A percentile compares a stretch with the other conserved stretches of the same genome.
Evolutionary conservation across 169 alveolate species (phyloP).

Genomic region (Eimeria praecox): DNA sequence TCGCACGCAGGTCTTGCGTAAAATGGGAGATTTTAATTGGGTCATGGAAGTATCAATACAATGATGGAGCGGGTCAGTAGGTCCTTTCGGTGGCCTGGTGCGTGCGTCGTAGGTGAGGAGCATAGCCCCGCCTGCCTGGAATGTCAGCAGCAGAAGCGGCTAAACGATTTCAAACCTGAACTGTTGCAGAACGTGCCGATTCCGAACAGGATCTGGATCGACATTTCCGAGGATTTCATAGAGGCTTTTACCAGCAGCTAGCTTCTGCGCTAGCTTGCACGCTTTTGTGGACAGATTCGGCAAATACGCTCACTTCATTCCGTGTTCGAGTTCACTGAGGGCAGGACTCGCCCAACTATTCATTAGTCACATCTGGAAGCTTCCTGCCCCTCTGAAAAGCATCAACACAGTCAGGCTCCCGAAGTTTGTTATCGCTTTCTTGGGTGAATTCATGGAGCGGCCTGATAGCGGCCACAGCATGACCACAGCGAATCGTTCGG

Average conservation of each 20-base stretch:
- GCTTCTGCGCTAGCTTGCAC: not conserved
- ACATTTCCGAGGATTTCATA: not conserved
- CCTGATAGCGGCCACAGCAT: not conserved
- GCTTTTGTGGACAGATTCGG: not conserved
- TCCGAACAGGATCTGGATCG: not conserved
- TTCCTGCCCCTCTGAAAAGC: not conserved
- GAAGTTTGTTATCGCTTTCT: not conserved
- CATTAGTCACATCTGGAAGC: not conserved
- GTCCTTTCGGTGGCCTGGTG: not conserved
- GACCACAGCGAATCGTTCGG: not conserved
- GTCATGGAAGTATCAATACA: not conserved
- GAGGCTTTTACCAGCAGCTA: not conserved
- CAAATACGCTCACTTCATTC: not conserved
- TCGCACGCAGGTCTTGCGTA: no score
- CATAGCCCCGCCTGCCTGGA: not conserved
- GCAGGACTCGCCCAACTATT: not conserved
- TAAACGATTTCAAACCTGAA: not conserved
- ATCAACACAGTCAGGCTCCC: not conserved
- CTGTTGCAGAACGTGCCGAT: not conserved
- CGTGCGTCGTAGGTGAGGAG: not conserved
- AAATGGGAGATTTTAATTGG: not conserved
- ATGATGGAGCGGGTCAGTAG: not conserved
- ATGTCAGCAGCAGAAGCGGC: not conserved
- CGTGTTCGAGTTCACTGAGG: not conserved
- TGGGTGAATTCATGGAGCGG: not conserved